phyloP scores from a whole-genome alignment of 768 basidiomycete species.

The Pisolithus albus region DNA sequence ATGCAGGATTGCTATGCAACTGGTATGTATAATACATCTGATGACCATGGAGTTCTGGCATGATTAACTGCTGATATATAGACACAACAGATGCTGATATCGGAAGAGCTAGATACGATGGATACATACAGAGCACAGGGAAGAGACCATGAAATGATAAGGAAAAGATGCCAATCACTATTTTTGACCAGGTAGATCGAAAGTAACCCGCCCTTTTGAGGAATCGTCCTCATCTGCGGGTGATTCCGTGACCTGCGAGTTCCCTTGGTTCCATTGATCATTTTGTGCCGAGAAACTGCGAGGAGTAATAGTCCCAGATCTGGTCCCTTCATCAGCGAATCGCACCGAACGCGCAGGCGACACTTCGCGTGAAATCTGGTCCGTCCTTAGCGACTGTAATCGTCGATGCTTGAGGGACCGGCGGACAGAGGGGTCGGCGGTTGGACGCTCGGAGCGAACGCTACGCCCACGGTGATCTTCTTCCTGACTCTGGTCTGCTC shows the following conservation, averaged over 20 bases:
- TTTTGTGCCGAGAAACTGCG: slow-evolving; percentile 14
- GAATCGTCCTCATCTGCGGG: slow-evolving; percentile 11
- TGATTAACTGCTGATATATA: neutral
- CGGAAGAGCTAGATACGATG: neutral
- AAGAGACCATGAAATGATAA: neutral
- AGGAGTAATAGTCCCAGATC: slow-evolving; percentile 16
- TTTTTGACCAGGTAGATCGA: slow-evolving; percentile 14
- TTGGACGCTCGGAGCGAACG: slow-evolving; percentile 8
- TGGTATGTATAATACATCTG: too few relatives aligned
- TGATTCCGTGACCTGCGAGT: slow-evolving; percentile 54
- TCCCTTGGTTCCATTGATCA: slow-evolving; percentile 61
- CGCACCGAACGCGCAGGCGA: slow-evolving; percentile 45
- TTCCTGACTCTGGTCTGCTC: neutral
- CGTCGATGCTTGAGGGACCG: slow-evolving; percentile 23
- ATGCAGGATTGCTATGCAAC: neutral
- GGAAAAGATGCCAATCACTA: neutral
- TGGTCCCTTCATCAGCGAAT: slow-evolving; percentile 36
- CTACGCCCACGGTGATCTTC: slow-evolving; percentile 22
- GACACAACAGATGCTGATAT: neutral
- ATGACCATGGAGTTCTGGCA: too few relatives aligned
- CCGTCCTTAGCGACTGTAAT: slow-evolving; percentile 22
- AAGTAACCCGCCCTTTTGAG: slow-evolving; percentile 11
- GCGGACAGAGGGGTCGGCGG: slow-evolving; percentile 9
- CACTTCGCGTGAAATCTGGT: slow-evolving; percentile 28
- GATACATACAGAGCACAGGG: neutral